Base-by-base conservation (phyloP, 805 yeast genomes). In the Sungouiella blattae region DNA sequence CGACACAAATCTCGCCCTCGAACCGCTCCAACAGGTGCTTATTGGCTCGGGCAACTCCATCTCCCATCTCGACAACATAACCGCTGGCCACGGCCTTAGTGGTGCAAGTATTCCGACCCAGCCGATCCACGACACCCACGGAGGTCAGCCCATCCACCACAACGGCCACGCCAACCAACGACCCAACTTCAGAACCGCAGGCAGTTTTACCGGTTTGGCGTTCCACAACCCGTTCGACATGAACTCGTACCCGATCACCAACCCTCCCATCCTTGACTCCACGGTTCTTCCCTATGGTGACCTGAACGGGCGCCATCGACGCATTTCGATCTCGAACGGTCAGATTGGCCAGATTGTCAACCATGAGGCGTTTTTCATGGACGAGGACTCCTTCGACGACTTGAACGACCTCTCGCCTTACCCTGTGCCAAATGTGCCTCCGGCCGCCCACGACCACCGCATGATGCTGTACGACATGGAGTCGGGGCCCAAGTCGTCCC, bases 281-380 rank as follows among this genome's bases (percentile, higher is more conserved):
- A 59, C 69, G 18, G 62, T 64, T 61, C 39, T 64, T 18, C 65
- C 67, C 14, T 56, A 50, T 37, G 33, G 45, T 16, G 45, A 57
- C 26, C 64, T 52, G 25, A 62, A 62, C n/a, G 57, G 59, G 1
- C 51, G 72, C 30, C 65, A 82, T 52, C 67, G 93, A 54, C 71
- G 94, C 53, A 79, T 84, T 2, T 83, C 93, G 28, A 84, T 84
- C 34, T 82, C 91, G 8, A 84, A 84, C 59, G 94, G 94, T 50
- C 94, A 84, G 52, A 84, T 84, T 45, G 85, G 88, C 31, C 94
- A 84, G 52, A 73, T 84, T 23, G 71, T 77, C 28, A 66, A 57
- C 46, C 72, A 68, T 45, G 72, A 66, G 41, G 69, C 69, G 2
- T 52, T 55, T 17, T 58, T 57, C 34, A 54, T 58, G 27, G 49